Percentiles rank a stretch among this genome's conserved stretches.
Evolutionary conservation across 371 early-diverging fungal species (phyloP).

Genomic region (Conidiobolus incongruus): DNA sequence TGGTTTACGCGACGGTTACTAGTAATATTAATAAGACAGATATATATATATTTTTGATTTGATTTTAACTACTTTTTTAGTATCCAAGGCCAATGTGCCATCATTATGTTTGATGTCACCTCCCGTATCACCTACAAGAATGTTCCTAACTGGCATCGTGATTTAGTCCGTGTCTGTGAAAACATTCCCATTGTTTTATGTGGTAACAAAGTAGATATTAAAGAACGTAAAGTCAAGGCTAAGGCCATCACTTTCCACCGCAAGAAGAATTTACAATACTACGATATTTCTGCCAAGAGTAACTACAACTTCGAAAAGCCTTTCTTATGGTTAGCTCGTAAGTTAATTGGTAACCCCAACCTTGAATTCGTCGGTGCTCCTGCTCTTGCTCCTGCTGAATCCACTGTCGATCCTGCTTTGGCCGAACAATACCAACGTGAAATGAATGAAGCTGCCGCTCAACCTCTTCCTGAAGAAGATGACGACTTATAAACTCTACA

Average conservation of each 20-base stretch:
- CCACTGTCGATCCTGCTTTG: conserved; percentile 52
- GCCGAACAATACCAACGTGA: conserved; percentile 62
- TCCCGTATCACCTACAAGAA: conserved; percentile 99
- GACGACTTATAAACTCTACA: conserved; percentile 2
- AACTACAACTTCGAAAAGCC: conserved; percentile 99
- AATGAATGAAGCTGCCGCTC: conserved; percentile 43
- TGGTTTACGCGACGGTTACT: conserved; percentile 99
- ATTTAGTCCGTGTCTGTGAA: conserved; percentile 96
- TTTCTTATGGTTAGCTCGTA: conserved; percentile 97
- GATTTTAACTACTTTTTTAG: conserved; percentile 12
- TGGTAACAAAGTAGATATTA: conserved; percentile 99
- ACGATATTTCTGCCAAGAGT: conserved; percentile 98
- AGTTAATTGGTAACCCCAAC: conserved; percentile 83
- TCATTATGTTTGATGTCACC: conserved; percentile 99
- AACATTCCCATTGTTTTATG: conserved; percentile 99
- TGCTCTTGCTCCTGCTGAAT: conserved; percentile 93
- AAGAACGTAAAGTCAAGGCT: conserved; percentile 99
- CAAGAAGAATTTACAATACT: conserved; percentile 99
- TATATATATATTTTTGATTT: background rate
- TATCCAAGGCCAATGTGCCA: conserved; percentile 98
- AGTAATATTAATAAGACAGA: conserved; percentile 55
- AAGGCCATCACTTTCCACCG: conserved; percentile 99
- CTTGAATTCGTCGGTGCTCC: conserved; percentile 97
- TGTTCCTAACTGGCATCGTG: conserved; percentile 99
- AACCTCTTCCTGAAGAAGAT: conserved; percentile 51